Conservation (phyloP, 2,329 filamentous ascomycete genomes). For the Diaporthe australafricana region DNA sequence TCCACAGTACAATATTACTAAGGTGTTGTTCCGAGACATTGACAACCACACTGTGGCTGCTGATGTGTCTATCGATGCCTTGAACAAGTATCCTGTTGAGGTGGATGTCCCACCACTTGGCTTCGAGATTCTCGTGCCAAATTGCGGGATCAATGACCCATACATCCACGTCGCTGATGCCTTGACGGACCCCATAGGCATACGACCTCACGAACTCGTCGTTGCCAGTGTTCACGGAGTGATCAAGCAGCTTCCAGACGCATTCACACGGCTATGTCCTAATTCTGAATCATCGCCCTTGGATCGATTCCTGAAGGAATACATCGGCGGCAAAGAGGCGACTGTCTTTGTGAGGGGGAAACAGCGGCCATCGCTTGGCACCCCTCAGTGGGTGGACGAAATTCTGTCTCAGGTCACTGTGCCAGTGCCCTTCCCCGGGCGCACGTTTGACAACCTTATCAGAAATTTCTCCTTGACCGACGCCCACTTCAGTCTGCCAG, state of each 20-base stretch:
- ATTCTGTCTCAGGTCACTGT: slow-evolving; percentile 85
- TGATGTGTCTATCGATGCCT: slow-evolving; percentile 78
- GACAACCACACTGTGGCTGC: slow-evolving; percentile 78
- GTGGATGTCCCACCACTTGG: slow-evolving; percentile 82
- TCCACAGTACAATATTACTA: slow-evolving; percentile 85
- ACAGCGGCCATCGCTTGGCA: slow-evolving; percentile 71
- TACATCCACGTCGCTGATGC: slow-evolving; percentile 85
- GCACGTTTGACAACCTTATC: slow-evolving; percentile 84
- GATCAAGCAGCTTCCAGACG: slow-evolving; percentile 78
- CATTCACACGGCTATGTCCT: slow-evolving; percentile 80
- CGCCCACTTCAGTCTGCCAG: slow-evolving; percentile 87
- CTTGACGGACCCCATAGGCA: slow-evolving; percentile 72
- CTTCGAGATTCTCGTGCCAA: slow-evolving; percentile 87
- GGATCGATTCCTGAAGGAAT: slow-evolving; percentile 82
- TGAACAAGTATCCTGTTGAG: slow-evolving; percentile 83
- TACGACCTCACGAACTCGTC: slow-evolving; percentile 77
- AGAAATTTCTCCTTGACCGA: slow-evolving; percentile 88
- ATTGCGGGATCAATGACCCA: slow-evolving; percentile 78
- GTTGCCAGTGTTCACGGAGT: slow-evolving; percentile 77
- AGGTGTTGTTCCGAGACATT: slow-evolving; percentile 83
- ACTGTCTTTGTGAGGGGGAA: slow-evolving; percentile 88
- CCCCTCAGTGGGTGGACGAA: slow-evolving; percentile 85
- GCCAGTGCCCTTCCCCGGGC: slow-evolving; percentile 85
- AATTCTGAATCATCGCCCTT: slow-evolving; percentile 83
- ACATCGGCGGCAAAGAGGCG: slow-evolving; percentile 82